Base-by-base conservation (phyloP, 805 yeast species). In the Candida ovalis region DNA sequence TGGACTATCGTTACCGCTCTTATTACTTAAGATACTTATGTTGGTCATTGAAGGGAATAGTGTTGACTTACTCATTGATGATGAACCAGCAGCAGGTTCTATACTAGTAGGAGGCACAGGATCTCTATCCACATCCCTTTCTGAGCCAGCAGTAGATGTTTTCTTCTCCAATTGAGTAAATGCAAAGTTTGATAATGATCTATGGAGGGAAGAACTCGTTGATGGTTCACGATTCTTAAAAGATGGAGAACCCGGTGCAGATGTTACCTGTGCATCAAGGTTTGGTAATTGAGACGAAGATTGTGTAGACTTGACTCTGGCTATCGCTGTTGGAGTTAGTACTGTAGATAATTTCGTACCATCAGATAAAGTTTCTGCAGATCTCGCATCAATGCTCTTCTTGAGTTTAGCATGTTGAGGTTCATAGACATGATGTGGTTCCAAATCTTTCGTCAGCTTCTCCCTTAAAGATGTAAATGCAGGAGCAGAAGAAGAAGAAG, bases 241-340 rank as follows among this genome's bases (percentile, higher is more conserved):
- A 24, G 45, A 35, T n/a, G 10, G 36, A 9, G 30, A 28, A 15
- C 37, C 40, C 25, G 53, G 46, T 27, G 44, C 17, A 10, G 37
- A 24, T 9, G 8, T 8, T 25, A 23, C 21, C 25, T 40, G 24
- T 30, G 41, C 38, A 23, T 30, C 24, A n/a, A 8, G 35, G 35
- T 15, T 30, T 30, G 35, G 35, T 23, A 25, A 37, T 28, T 33
- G 42, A 39, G 21, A 25, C 8, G 42, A 19, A n/a, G 32, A 7
- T 43, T 28, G 3, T 12, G 41, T 18, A 18, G 42, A 33, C n/a
- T 32, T 33, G 24, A 38, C 27, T 32, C 27, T 27, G 13, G 45
- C 33, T 23, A 36, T 19, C 7, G 33, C 25, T 12, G 35, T 10
- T 30, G 17, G 17, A 10, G 35, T 7, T 25, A 12, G 35, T 7